Evolutionary conservation across 768 basidiomycete genomes (phyloP).

Genomic region (Hebeloma cylindrosporum): DNA sequence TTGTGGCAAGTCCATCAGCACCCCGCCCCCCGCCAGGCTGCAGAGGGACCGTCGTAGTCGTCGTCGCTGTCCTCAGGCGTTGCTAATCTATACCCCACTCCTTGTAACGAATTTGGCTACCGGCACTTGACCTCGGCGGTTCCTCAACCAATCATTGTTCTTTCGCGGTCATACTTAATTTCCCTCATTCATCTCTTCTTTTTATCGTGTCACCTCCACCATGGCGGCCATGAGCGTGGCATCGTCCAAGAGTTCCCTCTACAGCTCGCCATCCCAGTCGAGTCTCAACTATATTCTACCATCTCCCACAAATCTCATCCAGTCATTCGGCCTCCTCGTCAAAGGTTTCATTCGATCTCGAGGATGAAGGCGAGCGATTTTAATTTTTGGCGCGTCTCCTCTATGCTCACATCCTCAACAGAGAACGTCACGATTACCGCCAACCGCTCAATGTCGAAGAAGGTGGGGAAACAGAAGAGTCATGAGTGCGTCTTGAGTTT

Average conservation of each 20-base stretch:
- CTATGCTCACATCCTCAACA: constrained; percentile 30
- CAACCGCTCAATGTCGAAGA: constrained; percentile 45
- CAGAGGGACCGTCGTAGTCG: constrained; percentile 52
- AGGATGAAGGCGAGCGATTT: constrained; percentile 60
- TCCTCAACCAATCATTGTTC: constrained; percentile 37
- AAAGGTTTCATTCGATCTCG: constrained; percentile 50
- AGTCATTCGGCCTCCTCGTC: constrained; percentile 51
- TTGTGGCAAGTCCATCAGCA: constrained; percentile 18
- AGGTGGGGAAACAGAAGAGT: constrained; percentile 55
- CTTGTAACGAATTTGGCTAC: constrained; percentile 39
- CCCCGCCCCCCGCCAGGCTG: constrained; percentile 23
- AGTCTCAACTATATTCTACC: constrained; percentile 36
- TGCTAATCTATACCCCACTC: constrained; percentile 36
- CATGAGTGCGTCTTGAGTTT: constrained; percentile 58
- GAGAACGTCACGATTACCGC: constrained; percentile 75
- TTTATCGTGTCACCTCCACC: constrained; percentile 17
- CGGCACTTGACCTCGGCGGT: constrained; percentile 52
- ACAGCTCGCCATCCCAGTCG: constrained; percentile 33
- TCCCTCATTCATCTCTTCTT: constrained; percentile 21
- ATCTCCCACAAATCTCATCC: constrained; percentile 33
- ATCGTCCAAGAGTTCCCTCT: constrained; percentile 33
- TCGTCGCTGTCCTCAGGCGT: constrained; percentile 39
- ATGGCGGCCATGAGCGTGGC: constrained; percentile 38
- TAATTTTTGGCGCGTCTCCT: constrained; percentile 15
- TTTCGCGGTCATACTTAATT: constrained; percentile 20